A percentile compares a stretch with the other conserved stretches of the same genome.
phyloP scores from a whole-genome alignment of 306 rosid species.

The Sophora flavescens region DNA sequence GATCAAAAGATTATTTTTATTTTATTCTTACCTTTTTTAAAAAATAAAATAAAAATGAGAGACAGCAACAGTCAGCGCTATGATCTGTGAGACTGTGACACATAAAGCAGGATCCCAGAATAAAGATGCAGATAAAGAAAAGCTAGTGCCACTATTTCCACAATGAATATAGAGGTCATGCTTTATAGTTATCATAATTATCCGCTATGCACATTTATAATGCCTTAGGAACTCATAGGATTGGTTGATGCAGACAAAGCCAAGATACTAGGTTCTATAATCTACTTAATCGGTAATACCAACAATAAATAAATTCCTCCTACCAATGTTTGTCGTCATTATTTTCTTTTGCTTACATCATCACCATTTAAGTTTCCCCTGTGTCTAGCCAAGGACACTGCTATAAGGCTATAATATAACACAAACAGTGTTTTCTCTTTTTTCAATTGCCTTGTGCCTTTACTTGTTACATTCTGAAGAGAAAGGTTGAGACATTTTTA shows the following conservation, averaged over 20 bases:
- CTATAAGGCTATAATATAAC: slow-evolving; percentile 26
- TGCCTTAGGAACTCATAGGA: slow-evolving; percentile 27
- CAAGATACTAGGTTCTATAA: slow-evolving; percentile 17
- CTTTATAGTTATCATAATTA: not conserved
- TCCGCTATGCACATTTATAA: slow-evolving; percentile 35
- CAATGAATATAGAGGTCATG: not conserved
- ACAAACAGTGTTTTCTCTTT: slow-evolving; percentile 47
- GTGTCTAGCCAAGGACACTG: slow-evolving; percentile 53
- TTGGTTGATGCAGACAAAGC: slow-evolving; percentile 33
- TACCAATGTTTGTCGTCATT: slow-evolving; percentile 50
- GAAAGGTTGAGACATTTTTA: slow-evolving; percentile 42
- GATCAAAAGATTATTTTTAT: too few relatives aligned
- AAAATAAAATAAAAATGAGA: too few relatives aligned
- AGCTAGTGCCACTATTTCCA: not conserved
- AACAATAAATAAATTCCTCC: slow-evolving; percentile 45
- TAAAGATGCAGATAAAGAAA: not conserved
- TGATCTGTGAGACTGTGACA: not conserved
- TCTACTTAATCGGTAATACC: slow-evolving; percentile 39
- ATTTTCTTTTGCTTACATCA: slow-evolving; percentile 62
- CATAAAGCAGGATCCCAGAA: not conserved
- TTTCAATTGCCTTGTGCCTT: slow-evolving; percentile 51
- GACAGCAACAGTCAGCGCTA: not conserved
- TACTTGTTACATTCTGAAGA: slow-evolving; percentile 55
- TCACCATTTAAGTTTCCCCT: slow-evolving; percentile 51
- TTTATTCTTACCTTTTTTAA: too few relatives aligned